Evolutionary conservation across 2,329 filamentous ascomycete genomes (phyloP).

Genomic region (Neofusicoccum umdonicola): DNA sequence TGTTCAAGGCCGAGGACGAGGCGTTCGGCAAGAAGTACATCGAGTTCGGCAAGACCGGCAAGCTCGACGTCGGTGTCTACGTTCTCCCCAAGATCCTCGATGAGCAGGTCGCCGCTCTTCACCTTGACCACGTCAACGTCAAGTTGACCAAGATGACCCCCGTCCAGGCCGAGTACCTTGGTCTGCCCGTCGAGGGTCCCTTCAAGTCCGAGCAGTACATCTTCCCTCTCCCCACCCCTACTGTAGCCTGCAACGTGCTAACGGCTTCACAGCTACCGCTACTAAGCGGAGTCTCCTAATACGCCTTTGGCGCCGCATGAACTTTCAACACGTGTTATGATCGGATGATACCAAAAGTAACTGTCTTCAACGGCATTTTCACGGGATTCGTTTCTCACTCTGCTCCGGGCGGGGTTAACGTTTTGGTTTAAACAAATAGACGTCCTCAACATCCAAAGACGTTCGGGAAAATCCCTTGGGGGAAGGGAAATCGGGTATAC

Average conservation of each 20-base stretch:
- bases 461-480: neutral
- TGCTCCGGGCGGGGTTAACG: neutral
- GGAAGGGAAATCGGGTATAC: neutral
- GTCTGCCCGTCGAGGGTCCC: slow-evolving; percentile 79
- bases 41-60: slow-evolving; percentile 89
- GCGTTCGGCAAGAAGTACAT: slow-evolving; percentile 90
- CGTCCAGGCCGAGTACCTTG: slow-evolving; percentile 93
- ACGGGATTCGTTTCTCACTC: slow-evolving; percentile 13
- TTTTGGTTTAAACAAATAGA: neutral
- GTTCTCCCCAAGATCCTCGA: slow-evolving; percentile 98
- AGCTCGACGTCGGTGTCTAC: slow-evolving; percentile 90
- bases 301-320: slow-evolving; percentile 27
- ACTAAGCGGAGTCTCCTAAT: slow-evolving; percentile 28
- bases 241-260: slow-evolving; percentile 32
- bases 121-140: slow-evolving; percentile 89
- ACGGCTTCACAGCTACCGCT: slow-evolving; percentile 25
- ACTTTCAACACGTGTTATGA: slow-evolving; percentile 59
- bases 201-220: slow-evolving; percentile 92
- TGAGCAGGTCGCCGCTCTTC: slow-evolving; percentile 94
- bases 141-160: slow-evolving; percentile 84
- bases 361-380: slow-evolving; percentile 61
- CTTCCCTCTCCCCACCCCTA: slow-evolving; percentile 19
- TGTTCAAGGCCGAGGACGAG: slow-evolving; percentile 89
- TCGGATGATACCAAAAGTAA: slow-evolving; percentile 58
- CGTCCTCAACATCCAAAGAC: slow-evolving; percentile 15